phyloP scores from a whole-genome alignment of 495 filamentous ascomycete genomes.

The Trichoderma reesei region DNA sequence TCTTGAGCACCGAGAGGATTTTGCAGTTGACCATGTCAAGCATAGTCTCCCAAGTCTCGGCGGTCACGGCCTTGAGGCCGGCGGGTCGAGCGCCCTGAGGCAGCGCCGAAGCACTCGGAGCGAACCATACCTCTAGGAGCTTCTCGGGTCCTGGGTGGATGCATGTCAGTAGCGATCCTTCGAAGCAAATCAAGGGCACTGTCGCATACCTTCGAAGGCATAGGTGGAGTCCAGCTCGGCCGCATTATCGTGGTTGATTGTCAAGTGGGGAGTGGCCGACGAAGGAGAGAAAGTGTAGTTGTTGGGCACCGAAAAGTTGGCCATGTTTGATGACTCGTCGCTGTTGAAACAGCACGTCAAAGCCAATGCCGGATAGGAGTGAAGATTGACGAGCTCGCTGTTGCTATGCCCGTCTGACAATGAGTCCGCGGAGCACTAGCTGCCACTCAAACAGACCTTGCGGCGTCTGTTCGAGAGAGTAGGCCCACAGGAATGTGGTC shows the following conservation, averaged over 20 bases:
- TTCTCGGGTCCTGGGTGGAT: constrained; percentile 73
- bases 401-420: constrained; percentile 16
- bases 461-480: constrained; percentile 85
- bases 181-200: not conserved
- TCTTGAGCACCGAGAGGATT: constrained; percentile 86
- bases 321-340: constrained; percentile 53
- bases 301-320: constrained; percentile 67
- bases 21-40: constrained; percentile 97
- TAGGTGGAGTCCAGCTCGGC: constrained; percentile 91
- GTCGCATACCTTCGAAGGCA: constrained; percentile 77
- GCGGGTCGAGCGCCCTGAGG: constrained; percentile 57
- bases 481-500: constrained; percentile 70
- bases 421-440: constrained; percentile 51
- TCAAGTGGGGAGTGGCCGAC: constrained; percentile 72
- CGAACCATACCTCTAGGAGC: constrained; percentile 97
- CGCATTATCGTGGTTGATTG: constrained; percentile 93
- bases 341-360: not conserved
- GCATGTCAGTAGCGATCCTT: not conserved
- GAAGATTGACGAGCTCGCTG: not conserved
- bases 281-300: constrained; percentile 74
- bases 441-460: constrained; percentile 85
- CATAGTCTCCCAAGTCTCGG: constrained; percentile 91
- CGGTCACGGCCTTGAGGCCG: constrained; percentile 78
- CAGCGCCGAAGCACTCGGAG: constrained; percentile 63
- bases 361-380: constrained; percentile 11